Base-by-base conservation (phyloP, 805 yeast species). In the Spathaspora sp. region DNA sequence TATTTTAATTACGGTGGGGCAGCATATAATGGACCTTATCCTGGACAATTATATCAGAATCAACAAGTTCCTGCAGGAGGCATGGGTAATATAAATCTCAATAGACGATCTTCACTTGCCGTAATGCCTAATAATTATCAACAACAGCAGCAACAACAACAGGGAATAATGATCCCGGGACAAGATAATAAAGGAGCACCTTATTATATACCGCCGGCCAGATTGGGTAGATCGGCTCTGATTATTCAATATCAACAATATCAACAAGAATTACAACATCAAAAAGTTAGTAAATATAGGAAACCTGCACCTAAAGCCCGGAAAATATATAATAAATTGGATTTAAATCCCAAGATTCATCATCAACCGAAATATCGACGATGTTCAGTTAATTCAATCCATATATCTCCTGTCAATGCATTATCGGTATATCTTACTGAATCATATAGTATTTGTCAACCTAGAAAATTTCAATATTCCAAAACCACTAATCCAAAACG, bases 401-500 rank as follows among this genome's bases (percentile, higher is more conserved):
- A 81, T 51, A 81, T 87, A 3, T 86, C 94, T 5, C 99, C 99
- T 0, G 76, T 89, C 20, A 75, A 79, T 52, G 96, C 96, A 0
- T 72, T 93, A 52, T 88, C 97, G 0, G 79, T 85, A 3, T 82
- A 87, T 46, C 71, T 94, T 48, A 79, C 93, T 1, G 82, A 91
- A 18, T 86, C 97, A 0, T 94, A 88, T 66, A 75, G 87, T 9
- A 79, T 93, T 51, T 93, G 97, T 69, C 87, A 90, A 54, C 89
- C 97, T 0, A 66, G 70, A 42, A 73, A 70, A 60, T 94, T 90
- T 69, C 84, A 85, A 55, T 94, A 94, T 67, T 86, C 86, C 57
- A 81, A 89, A 16, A 79, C 90, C 2, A 84, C 89, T 53, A 94
- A 94, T 64, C 99, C 99, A 2, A 83, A 89, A 54, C 75, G 99